These are phyloP conservation scores for Sclerotinia minor DNA, from an alignment of 2,329 filamentous ascomycete genomes.

Conservation along the genomic window DNA sequence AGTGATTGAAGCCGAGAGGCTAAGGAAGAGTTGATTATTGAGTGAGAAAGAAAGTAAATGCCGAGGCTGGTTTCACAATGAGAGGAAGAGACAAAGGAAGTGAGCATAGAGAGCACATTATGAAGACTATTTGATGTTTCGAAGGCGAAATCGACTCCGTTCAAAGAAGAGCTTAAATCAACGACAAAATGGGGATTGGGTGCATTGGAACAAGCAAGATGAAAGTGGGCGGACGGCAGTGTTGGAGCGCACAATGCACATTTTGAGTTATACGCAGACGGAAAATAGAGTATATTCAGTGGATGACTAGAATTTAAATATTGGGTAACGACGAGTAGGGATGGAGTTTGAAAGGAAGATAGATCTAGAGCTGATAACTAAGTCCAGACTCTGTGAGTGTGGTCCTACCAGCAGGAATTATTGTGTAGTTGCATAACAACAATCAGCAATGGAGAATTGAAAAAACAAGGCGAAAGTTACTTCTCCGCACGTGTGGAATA, in stretches of 20 bases:
- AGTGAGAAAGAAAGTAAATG: not conserved
- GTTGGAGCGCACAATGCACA: not conserved
- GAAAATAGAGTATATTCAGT: not conserved
- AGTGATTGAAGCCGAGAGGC: not conserved
- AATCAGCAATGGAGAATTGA: not conserved
- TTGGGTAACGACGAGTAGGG: not conserved
- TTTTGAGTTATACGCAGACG: not conserved
- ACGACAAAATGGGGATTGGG: not conserved
- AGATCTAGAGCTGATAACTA: not conserved
- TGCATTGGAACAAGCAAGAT: not conserved
- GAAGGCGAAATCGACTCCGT: not conserved
- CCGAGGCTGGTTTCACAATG: not conserved
- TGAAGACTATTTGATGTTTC: not conserved
- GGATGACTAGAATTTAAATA: not conserved
- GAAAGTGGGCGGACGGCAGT: not conserved
- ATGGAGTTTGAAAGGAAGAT: not conserved
- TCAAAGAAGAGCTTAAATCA: not conserved
- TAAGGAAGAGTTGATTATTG: not conserved
- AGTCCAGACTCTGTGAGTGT: not conserved
- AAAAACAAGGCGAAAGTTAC: not conserved
- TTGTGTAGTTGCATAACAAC: not conserved
- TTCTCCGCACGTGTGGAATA: not conserved
- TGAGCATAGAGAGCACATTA: not conserved
- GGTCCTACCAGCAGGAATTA: not conserved
- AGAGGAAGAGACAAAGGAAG: not conserved